Conservation (phyloP, 1,284 basidiomycete genomes). For the Rhodotorula sp. region DNA sequence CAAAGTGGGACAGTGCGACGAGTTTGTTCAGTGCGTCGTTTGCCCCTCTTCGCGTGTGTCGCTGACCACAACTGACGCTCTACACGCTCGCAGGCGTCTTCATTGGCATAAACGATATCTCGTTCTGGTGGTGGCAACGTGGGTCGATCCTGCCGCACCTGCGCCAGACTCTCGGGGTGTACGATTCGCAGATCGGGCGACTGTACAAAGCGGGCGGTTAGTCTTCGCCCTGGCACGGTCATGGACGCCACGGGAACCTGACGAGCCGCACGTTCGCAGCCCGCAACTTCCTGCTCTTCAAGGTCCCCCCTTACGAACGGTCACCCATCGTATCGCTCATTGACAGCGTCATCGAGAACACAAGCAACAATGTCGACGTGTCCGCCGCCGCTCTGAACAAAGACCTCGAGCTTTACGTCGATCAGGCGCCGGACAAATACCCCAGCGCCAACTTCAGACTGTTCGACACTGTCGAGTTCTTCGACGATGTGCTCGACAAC, state of each 20-base stretch:
- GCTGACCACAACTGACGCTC: too few relatives aligned
- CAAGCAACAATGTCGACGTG: background rate
- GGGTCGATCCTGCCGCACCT: background rate
- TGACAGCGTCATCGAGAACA: background rate
- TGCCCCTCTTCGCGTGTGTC: too few relatives aligned
- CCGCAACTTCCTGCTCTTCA: background rate
- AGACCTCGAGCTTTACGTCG: background rate
- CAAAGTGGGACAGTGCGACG: background rate
- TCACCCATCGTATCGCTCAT: background rate
- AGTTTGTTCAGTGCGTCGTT: background rate
- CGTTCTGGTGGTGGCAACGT: background rate
- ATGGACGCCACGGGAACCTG: background rate
- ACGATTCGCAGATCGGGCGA: background rate
- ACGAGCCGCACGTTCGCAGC: background rate
- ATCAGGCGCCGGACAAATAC: background rate
- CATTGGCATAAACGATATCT: background rate
- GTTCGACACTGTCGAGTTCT: background rate
- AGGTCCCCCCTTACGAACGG: background rate
- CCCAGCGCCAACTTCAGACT: background rate
- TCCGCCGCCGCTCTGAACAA: background rate
- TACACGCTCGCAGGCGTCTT: background rate
- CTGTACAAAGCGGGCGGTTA: background rate
- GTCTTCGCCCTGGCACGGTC: too few relatives aligned
- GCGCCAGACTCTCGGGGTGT: background rate
- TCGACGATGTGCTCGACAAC: too few relatives aligned